Percentiles rank a stretch among this genome's conserved stretches.
phyloP scores from a whole-genome alignment of 2,329 filamentous ascomycete genomes.

The Ophioceras dolichostomum region DNA sequence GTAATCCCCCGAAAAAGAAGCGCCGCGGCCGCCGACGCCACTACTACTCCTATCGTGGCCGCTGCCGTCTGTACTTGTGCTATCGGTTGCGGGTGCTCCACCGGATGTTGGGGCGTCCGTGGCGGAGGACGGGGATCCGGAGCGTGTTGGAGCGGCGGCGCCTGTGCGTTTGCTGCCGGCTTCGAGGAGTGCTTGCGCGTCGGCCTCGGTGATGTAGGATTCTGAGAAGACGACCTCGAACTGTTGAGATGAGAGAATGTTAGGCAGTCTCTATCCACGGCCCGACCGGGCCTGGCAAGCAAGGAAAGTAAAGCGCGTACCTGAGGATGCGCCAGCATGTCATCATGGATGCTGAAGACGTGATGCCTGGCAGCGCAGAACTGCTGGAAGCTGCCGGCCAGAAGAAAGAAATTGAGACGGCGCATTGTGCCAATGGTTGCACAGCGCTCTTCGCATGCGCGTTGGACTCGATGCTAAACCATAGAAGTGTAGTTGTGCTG shows the following conservation, averaged over 20 bases:
- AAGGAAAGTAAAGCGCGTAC: constrained; percentile 30
- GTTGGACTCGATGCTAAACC: too few relatives aligned
- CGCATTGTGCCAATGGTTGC: constrained; percentile 32
- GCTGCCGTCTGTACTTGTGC: not conserved
- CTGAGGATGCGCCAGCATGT: constrained; percentile 77
- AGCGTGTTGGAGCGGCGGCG: constrained; percentile 16
- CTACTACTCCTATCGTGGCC: not conserved
- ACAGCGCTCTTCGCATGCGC: constrained; percentile 19
- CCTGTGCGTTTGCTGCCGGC: constrained; percentile 9
- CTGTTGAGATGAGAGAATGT: constrained; percentile 27
- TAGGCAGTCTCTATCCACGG: too few relatives aligned
- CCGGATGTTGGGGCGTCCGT: too few relatives aligned
- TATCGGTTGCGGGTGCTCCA: too few relatives aligned
- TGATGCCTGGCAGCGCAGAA: constrained; percentile 35
- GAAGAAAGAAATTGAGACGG: constrained; percentile 30
- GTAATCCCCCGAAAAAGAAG: constrained; percentile 12
- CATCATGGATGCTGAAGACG: constrained; percentile 76
- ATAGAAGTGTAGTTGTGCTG: too few relatives aligned
- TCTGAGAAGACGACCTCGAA: constrained; percentile 72
- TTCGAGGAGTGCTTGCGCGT: constrained; percentile 51
- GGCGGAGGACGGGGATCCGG: not conserved
- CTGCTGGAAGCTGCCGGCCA: constrained; percentile 25
- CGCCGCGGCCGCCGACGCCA: constrained; percentile 4
- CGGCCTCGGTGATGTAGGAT: constrained; percentile 56
- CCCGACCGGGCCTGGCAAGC: too few relatives aligned